Conservation (phyloP, 768 basidiomycete species). For the Favolaschia claudopus region DNA sequence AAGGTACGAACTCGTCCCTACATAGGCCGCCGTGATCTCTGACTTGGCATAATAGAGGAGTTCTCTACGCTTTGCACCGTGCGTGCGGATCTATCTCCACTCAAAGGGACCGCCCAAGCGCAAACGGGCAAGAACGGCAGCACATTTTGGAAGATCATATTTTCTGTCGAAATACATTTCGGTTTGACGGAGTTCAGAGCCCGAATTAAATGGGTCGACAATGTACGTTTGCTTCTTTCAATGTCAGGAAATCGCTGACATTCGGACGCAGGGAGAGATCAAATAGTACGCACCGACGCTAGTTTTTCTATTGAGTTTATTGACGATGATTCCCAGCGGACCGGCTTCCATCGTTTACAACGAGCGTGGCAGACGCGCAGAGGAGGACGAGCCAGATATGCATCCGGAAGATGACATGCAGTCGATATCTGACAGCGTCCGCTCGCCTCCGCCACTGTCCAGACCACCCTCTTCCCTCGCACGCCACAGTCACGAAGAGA, state of each 20-base stretch:
- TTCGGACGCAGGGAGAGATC: conserved; percentile 59
- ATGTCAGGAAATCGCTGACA: background rate
- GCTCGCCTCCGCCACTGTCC: conserved; percentile 60
- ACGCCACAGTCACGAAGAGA: conserved; percentile 16
- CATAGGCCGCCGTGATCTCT: background rate
- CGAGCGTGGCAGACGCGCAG: conserved; percentile 75
- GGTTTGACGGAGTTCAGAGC: conserved; percentile 85
- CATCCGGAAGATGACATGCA: conserved; percentile 71
- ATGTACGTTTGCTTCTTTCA: conserved; percentile 53
- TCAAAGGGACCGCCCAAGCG: conserved; percentile 74
- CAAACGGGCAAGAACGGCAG: conserved; percentile 71
- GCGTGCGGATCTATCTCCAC: conserved; percentile 76
- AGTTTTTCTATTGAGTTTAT: background rate
- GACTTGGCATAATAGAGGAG: conserved; percentile 49
- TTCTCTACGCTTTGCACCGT: conserved; percentile 84
- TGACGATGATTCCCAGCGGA: conserved; percentile 53
- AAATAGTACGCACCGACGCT: conserved; percentile 68
- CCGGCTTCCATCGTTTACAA: conserved; percentile 85
- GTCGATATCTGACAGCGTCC: conserved; percentile 48
- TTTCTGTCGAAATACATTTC: conserved; percentile 85
- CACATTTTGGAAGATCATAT: conserved; percentile 85
- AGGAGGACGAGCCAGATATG: conserved; percentile 74
- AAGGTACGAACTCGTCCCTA: conserved; percentile 45
- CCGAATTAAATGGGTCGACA: conserved; percentile 83
- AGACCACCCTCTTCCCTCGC: conserved; percentile 41